Conservation (phyloP, 2,329 filamentous ascomycete genomes). For the Diaporthe batatas region DNA sequence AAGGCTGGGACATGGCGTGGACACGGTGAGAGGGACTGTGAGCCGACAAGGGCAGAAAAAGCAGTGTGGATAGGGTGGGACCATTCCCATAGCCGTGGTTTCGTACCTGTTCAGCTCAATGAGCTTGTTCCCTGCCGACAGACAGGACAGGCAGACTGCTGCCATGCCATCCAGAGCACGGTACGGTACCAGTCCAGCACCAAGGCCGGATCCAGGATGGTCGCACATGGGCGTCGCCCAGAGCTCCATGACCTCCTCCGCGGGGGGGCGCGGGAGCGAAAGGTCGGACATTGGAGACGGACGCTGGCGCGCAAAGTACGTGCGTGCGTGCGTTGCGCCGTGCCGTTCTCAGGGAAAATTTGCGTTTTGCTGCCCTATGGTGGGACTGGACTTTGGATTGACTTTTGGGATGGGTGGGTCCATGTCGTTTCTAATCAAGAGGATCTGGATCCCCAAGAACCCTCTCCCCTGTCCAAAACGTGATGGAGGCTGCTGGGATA, state of each 20-base stretch:
- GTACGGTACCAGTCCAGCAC: conserved; percentile 15
- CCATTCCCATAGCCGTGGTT: conserved; percentile 39
- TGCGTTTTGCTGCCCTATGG: conserved; percentile 38
- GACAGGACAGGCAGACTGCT: neutral
- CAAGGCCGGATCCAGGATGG: conserved; percentile 22
- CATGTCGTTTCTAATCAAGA: conserved; percentile 40
- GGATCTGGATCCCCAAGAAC: conserved; percentile 36
- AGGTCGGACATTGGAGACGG: conserved; percentile 34
- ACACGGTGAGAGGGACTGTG: conserved; percentile 42
- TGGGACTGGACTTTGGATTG: conserved; percentile 38
- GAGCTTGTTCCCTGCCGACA: conserved; percentile 36
- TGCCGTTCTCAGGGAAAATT: conserved; percentile 36
- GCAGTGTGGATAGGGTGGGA: conserved; percentile 41
- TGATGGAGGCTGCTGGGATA: conserved; percentile 40
- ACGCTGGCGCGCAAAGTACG: conserved; percentile 12
- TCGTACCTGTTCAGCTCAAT: conserved; percentile 35
- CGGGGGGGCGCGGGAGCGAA: conserved; percentile 32
- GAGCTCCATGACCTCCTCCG: conserved; percentile 32
- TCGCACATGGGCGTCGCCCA: conserved; percentile 26
- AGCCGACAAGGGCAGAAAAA: conserved; percentile 31
- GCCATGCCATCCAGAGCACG: neutral
- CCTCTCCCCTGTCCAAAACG: conserved; percentile 43
- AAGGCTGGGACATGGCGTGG: conserved; percentile 32
- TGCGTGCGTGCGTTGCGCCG: conserved; percentile 33
- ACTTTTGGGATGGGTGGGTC: conserved; percentile 40